Evolutionary conservation across 495 filamentous ascomycete genomes (phyloP), one percentile per base, ranked within the genome.

Genomic region (Penicillium odoratum): DNA sequence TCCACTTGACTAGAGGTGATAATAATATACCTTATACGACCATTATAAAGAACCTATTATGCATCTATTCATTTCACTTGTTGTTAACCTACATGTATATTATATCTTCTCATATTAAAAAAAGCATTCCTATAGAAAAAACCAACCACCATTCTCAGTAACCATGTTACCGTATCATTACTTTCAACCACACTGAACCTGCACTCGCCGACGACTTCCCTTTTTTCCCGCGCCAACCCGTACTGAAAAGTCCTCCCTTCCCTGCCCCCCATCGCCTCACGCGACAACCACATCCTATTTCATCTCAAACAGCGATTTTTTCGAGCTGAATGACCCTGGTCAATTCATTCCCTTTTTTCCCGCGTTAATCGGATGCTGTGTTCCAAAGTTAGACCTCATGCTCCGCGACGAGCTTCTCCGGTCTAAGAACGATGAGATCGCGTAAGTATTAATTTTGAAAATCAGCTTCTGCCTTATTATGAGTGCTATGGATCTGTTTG

Each of bases 351-450:
- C 69, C 66, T 61, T 80, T 79, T 74, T 76, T 67, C 72, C 75
- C 76, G 66, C 77, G 78, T 77, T 78, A 79, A 80, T 83, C 81
- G 79, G 78, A 84, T 84, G 82, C 79, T 76, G 76, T 73, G 77
- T 78, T 73, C 71, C 74, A 70, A 70, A 74, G 71, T 64, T 77
- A 80, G 75, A 70, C 77, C 74, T 77, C 68, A 79, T 79, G 76
- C 74, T 82, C 76, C 81, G 81, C 64, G 81, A 83, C 75, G 81
- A 78, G 71, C 73, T 78, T 62, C 73, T 78, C 62, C 73, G 76
- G 72, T 81, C 75, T 75, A 85, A 83, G 74, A 78, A 81, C 69
- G 79, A 82, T 76, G 82, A 85, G 77, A 81, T 84, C 75, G 74
- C 80, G 83, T 86, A 78, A 72, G 82, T 83, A 69, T 68, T 69